Evolutionary conservation across 176 grass and related monocot genomes (phyloP), one percentile per base, ranked within the genome.

Genomic region (Musa troglodytarum): DNA sequence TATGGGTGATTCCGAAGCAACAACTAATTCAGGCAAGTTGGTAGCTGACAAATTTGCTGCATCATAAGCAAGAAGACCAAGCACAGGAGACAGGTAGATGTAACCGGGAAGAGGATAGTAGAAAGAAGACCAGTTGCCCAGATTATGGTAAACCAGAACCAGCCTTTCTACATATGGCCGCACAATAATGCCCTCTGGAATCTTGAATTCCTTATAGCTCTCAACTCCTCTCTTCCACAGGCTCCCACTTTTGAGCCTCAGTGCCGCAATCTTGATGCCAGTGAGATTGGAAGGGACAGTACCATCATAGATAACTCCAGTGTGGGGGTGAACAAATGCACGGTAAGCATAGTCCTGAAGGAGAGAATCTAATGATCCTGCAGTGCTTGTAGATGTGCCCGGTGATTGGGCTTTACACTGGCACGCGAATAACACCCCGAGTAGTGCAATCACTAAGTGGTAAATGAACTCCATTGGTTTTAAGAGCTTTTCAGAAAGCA

Each of bases 191-290:
- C 88, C 95, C 54, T 52, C 29, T 28, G 95, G 84, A 11, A 98
- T 52, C 21, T 10, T 4, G 77, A 98, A 84, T 78, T 93, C 76
- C 85, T 89, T 86, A 84, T 84, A 94, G 53, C 13, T 53, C 1
- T 15, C 0, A 59, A 86, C 53, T n/a, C 95, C 90, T 9, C 49
- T 85, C 53, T 78, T 85, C 19, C 68, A 65, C 29, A 98, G 87
- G 74, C 95, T 94, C 49, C 95, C 95, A 68, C 86, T 98, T 75
- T 88, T 82, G 52, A 98, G 87, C 69, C 95, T 92, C 50, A 89
- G 11, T 49, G 82, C 95, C 2, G 90, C 79, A 53, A 78, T 82
- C 13, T 71, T 85, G 8, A 91, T 59, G 83, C 90, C 90, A 51
- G 86, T 80, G 53, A 98, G 76, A 82, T 91, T 87, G 50, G 24